phyloP scores from a whole-genome alignment of 768 basidiomycete genomes.

The Leccinellum luteum region DNA sequence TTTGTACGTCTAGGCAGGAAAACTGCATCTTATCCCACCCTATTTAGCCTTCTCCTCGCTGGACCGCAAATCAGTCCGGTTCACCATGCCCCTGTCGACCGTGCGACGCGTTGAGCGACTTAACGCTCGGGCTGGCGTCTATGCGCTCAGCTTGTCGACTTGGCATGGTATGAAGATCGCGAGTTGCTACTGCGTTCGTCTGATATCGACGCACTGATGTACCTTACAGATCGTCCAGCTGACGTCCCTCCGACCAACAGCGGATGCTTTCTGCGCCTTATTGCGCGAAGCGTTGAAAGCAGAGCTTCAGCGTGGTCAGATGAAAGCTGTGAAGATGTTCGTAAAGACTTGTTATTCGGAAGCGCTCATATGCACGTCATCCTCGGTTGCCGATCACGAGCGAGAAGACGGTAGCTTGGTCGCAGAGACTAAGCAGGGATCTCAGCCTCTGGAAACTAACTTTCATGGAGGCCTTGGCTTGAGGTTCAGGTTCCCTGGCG shows the following conservation, averaged over 20 bases:
- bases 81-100: conserved; percentile 88
- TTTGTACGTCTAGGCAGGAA: conserved; percentile 65
- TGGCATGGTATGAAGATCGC: conserved; percentile 97
- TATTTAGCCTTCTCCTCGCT: conserved; percentile 88
- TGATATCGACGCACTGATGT: conserved; percentile 1
- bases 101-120: conserved; percentile 92
- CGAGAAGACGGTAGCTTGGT: conserved; percentile 67
- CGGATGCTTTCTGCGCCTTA: conserved; percentile 87
- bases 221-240: conserved; percentile 78
- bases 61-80: conserved; percentile 89
- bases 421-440: conserved; percentile 49
- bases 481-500: conserved; percentile 87
- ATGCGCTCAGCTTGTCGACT: conserved; percentile 89
- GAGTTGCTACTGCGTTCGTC: conserved; percentile 10
- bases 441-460: conserved; percentile 44
- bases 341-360: conserved; percentile 94
- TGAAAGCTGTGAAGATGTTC: conserved; percentile 91
- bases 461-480: conserved; percentile 81
- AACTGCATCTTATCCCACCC: conserved; percentile 83
- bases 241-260: conserved; percentile 89
- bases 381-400: conserved; percentile 59
- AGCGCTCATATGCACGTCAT: conserved; percentile 62
- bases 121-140: conserved; percentile 91
- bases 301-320: conserved; percentile 85
- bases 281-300: conserved; percentile 87